Evolutionary conservation across 2,329 filamentous ascomycete species (phyloP), one percentile per base, ranked within the genome.

Genomic region (Aspergillus unguis): DNA sequence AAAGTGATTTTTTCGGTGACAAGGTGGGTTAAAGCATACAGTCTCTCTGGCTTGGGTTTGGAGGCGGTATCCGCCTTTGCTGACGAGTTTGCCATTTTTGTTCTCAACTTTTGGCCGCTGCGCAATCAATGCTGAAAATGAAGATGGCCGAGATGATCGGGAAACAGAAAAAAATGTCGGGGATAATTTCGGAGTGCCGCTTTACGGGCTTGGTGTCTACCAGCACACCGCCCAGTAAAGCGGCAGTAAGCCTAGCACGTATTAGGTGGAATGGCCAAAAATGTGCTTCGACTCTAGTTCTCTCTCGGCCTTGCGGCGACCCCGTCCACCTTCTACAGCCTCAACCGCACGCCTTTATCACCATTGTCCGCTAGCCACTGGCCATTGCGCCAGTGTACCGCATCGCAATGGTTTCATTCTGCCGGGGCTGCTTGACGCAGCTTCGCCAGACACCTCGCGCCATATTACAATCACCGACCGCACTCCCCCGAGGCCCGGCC

Each of bases 381-480:
- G 66, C 63, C 59, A 41, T 50, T 29, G 67, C 50, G 67, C 67
- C 66, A 60, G 67, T 68, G 66, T 56, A 50, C 48, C 41, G 58
- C 60, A 63, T 57, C 54, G 60, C 69, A 67, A 84, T 84, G 82
- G 79, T 80, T 65, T 80, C 79, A 51, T 80, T 76, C 64, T 82
- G 81, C 72, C 81, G 80, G 79, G 77, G 79, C 73, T 83, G 81
- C 71, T 75, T 84, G 38, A 73, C 77, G 53, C 72, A 78, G 73
- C 66, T 74, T 56, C 71, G 69, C 35, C 76, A 77, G 49, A 69
- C 63, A 54, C 61, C 67, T 58, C 65, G 65, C 66, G 61, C 66
- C 54, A 61, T 71, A 53, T 58, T 69, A 55, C 61, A 66, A 54
- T 61, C 74, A 66, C 61, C 75, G 69, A 58, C 70, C 73, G 58